Evolutionary conservation across 345 rosid species (phyloP), one percentile per base, ranked within the genome.

Genomic region (Camelina sativa): DNA sequence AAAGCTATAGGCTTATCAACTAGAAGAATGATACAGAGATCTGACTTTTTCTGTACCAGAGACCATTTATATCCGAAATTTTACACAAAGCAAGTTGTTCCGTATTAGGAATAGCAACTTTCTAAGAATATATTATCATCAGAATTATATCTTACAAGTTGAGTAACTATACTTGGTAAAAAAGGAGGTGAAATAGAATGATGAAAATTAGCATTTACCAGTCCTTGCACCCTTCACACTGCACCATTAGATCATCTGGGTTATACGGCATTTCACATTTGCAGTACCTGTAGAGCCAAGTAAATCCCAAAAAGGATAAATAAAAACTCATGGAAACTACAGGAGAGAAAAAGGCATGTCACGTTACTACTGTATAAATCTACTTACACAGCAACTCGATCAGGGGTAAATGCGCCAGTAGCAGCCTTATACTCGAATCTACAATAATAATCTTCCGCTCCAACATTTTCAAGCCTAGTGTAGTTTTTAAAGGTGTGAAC

Each of bases 261-360:
- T 93, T 91, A 82, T 93, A 88, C 1, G 98, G 98, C 97, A 91
- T 89, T 84, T 89, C 92, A 70, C 98, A 93, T 76, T 83, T 89
- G 85, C 98, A 93, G 72, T 89, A 93, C 82, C 98, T 93, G 80
- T 76, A 74, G 12, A 80, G 52, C 37, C 35, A 34, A 34, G 54
- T 44, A 65, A 78, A 16, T 22, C 67, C 51, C 51, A 66, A 28
- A 58, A 4, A 60, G 1, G 35, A 74, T 53, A 30, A 58, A 8
- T 6, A 44, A 51, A 76, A 47, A 28, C 40, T 75, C 80, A 76
- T 55, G n/a, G 4, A 54, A 38, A 35, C 28, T 6, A 11, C 22
- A 62, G 13, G 34, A 28, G 32, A 55, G 71, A 32, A 22, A 62
- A 76, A 74, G 19, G 3, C 34, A 0, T 8, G 6, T 17, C 62